Evolutionary conservation across 805 yeast species (phyloP).

Genomic region (Tetrapisispora iriomotensis): DNA sequence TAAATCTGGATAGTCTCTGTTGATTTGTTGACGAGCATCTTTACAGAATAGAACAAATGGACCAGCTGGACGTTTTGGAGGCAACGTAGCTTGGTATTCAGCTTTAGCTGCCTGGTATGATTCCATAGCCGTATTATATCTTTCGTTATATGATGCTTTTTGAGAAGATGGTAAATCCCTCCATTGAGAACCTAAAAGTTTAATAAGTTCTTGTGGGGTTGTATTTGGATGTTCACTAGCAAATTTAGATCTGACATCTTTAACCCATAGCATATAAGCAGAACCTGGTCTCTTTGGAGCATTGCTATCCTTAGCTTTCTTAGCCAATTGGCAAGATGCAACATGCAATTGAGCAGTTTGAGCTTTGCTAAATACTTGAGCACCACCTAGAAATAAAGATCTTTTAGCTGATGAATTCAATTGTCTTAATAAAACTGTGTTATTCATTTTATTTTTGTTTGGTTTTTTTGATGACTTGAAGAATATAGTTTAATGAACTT

Average conservation of each 20-base stretch:
- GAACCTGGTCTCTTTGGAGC: slow-evolving; percentile 24
- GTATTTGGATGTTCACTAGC: slow-evolving; percentile 14
- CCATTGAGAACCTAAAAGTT: slow-evolving; percentile 79
- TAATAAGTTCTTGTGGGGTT: slow-evolving; percentile 28
- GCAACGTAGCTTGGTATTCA: slow-evolving; percentile 19
- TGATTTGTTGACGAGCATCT: slow-evolving; percentile 13
- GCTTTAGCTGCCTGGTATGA: slow-evolving; percentile 6
- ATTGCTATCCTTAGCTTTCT: background rate
- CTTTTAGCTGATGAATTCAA: background rate
- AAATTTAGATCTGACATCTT: slow-evolving; percentile 10
- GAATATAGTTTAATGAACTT: no score
- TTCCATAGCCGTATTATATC: slow-evolving; percentile 9
- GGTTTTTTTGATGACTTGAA: background rate
- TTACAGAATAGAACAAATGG: slow-evolving; percentile 26
- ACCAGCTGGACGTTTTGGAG: slow-evolving; percentile 33
- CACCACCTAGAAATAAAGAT: background rate
- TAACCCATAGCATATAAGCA: slow-evolving; percentile 17
- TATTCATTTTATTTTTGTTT: background rate
- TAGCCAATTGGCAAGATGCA: background rate
- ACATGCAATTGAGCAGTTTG: background rate
- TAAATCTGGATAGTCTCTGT: slow-evolving; percentile 11
- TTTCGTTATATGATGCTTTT: slow-evolving; percentile 64
- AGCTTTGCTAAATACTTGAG: background rate
- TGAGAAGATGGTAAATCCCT: slow-evolving; percentile 58
- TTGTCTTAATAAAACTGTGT: background rate